phyloP scores from a whole-genome alignment of 192 early-diverging fungal genomes.

The Coemansia sp. region DNA sequence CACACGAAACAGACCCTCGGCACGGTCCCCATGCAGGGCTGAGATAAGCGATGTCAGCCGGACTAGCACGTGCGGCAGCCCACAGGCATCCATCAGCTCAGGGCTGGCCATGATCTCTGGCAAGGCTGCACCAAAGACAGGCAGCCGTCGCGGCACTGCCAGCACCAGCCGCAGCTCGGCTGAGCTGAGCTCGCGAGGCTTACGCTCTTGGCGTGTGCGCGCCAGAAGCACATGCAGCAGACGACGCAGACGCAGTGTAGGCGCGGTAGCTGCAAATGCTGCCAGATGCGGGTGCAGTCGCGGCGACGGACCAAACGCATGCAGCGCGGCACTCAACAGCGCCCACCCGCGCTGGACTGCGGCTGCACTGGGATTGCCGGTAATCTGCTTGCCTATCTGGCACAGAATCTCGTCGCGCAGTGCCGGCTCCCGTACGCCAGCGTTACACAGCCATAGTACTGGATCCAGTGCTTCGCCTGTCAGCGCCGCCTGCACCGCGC shows the following conservation, averaged over 20 bases:
- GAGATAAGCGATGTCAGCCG: conserved; percentile 75
- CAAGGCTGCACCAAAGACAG: conserved; percentile 87
- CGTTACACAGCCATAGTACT: conserved; percentile 74
- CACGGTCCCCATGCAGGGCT: conserved; percentile 68
- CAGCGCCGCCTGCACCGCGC: conserved; percentile 62
- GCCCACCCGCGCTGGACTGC: conserved; percentile 81
- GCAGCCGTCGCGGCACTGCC: conserved; percentile 79
- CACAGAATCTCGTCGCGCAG: conserved; percentile 94
- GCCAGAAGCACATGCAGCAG: conserved; percentile 59
- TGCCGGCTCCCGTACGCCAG: conserved; percentile 68
- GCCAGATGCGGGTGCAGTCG: conserved; percentile 82
- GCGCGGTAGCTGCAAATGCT: conserved; percentile 59
- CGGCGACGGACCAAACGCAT: conserved; percentile 89
- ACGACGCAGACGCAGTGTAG: conserved; percentile 21
- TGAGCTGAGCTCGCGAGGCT: conserved; percentile 66
- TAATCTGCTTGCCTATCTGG: conserved; percentile 88
- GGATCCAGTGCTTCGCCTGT: conserved; percentile 55
- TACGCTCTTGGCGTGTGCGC: conserved; percentile 80
- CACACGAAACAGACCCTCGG: conserved; percentile 96
- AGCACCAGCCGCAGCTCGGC: conserved; percentile 63
- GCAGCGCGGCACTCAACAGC: conserved; percentile 74
- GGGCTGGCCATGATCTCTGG: conserved; percentile 72
- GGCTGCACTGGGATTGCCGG: conserved; percentile 62
- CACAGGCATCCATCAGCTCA: conserved; percentile 36
- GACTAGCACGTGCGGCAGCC: conserved; percentile 77